phyloP scores from a whole-genome alignment of 148 eudicot genomes.

The Amaranthus palmeri region DNA sequence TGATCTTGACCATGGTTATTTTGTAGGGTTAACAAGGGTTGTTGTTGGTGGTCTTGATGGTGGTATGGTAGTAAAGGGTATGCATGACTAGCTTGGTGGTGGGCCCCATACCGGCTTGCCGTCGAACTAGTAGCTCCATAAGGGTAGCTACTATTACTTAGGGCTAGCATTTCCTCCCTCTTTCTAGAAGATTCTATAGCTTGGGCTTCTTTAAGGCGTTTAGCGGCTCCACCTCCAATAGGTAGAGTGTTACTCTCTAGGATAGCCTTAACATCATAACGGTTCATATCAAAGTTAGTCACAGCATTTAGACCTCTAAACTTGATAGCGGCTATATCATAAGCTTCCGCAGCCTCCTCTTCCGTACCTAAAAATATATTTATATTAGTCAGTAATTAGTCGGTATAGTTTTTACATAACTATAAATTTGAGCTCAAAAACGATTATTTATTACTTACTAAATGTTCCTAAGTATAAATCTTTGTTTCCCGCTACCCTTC shows the following conservation, averaged over 20 bases:
- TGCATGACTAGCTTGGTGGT: constrained; percentile 18
- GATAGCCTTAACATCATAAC: constrained; percentile 88
- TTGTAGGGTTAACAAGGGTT: constrained; percentile 56
- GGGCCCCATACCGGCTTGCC: constrained; percentile 23
- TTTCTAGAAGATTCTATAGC: constrained; percentile 79
- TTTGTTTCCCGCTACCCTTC: constrained; percentile 96
- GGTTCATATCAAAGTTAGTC: constrained; percentile 92
- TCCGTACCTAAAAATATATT: constrained; percentile 55
- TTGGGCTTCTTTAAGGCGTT: constrained; percentile 90
- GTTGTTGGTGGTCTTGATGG: constrained; percentile 28
- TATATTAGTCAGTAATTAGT: neutral
- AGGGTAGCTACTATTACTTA: constrained; percentile 42
- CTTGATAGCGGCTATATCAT: constrained; percentile 95
- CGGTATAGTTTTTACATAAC: neutral
- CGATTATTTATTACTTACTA: constrained; percentile 39
- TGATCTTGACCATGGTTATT: constrained; percentile 39
- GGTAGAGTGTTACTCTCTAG: constrained; percentile 88
- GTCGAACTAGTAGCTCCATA: constrained; percentile 23
- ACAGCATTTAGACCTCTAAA: constrained; percentile 93
- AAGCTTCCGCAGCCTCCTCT: constrained; percentile 98
- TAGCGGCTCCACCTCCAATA: constrained; percentile 94
- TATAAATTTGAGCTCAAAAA: neutral
- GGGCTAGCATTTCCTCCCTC: constrained; percentile 65
- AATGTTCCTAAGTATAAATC: constrained; percentile 97
- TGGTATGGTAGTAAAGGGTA: constrained; percentile 59